Conservation (phyloP, 768 basidiomycete genomes). For the button mushroom (Agaricus bisporus) region DNA sequence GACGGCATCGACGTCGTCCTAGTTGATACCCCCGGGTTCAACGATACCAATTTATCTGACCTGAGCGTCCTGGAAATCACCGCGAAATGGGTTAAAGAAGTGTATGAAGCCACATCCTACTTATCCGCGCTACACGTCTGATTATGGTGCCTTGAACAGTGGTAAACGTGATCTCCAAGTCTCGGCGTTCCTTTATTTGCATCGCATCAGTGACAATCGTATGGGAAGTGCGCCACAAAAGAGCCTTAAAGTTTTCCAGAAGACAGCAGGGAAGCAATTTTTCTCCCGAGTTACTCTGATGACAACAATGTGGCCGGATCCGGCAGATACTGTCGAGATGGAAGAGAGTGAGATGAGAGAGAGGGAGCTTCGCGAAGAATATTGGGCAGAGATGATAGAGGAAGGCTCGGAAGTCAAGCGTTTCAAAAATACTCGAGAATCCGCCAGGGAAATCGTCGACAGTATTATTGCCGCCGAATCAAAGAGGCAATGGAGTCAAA, state of each 20-base stretch:
- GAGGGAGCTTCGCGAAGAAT: constrained; percentile 4
- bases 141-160: not conserved
- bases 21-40: constrained; percentile 13
- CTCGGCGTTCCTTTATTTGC: constrained; percentile 11
- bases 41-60: constrained; percentile 11
- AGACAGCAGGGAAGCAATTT: constrained; percentile 5
- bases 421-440: not conserved
- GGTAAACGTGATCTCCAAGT: not conserved
- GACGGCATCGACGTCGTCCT: not conserved
- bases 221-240: constrained; percentile 8
- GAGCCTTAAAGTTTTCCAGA: constrained; percentile 8
- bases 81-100: constrained; percentile 9
- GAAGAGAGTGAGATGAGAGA: not conserved
- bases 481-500: not conserved
- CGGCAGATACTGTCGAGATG: not conserved
- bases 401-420: not conserved
- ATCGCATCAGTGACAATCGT: constrained; percentile 8
- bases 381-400: constrained; percentile 4
- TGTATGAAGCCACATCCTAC: not conserved
- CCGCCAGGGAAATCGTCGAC: constrained; percentile 1
- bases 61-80: constrained; percentile 11
- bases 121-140: not conserved
- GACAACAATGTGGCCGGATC: constrained; percentile 10
- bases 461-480: not conserved
- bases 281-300: constrained; percentile 7